Base-by-base conservation (phyloP, 306 rosid species). In the Lathyrus oleraceus region DNA sequence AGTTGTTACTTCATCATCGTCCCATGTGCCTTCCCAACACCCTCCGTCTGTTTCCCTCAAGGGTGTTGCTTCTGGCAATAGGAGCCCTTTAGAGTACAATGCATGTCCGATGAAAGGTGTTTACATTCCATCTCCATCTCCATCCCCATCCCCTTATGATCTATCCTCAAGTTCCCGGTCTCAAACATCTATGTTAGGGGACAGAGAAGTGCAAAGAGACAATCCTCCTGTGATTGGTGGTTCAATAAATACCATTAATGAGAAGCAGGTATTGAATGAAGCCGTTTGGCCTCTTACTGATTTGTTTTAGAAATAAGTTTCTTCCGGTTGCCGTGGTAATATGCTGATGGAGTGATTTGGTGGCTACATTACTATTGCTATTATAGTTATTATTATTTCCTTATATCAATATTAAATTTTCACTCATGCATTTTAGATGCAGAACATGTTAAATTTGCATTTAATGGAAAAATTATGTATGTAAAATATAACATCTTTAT, bases 101-200 rank as follows among this genome's bases (percentile, higher is more conserved):
- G 58, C 86, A 69, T 71, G 84, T 57, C 77, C 67, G 57, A 78
- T 78, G 69, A 93, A 94, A 83, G 85, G 89, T 67, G 87, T 82
- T 69, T 87, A 83, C 65, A 23, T 87, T 67, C 96, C 95, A 27
- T 47, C 78, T 75, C 80, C 92, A 49, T 67, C 78, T 73, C 80
- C 92, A 49, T 89, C 96, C 48, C 80, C 92, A 49, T 89, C 96
- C 48, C 83, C 95, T 65, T 88, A 83, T 87, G 88, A 87, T 87
- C 84, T 84, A 53, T 80, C 97, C 65, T 43, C 95, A 68, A 82
- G 81, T 80, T 84, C 85, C 66, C 89, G 78, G 73, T 87, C 96
- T 71, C 96, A 89, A 84, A 78, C 95, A 76, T 69, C 97, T 65
- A 61, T 84, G 82, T 27, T 79, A 42, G 88, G 88, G 67, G 92